Evolutionary conservation across 139 green algal species (phyloP).

Genomic region (Micromonas pusilla): DNA sequence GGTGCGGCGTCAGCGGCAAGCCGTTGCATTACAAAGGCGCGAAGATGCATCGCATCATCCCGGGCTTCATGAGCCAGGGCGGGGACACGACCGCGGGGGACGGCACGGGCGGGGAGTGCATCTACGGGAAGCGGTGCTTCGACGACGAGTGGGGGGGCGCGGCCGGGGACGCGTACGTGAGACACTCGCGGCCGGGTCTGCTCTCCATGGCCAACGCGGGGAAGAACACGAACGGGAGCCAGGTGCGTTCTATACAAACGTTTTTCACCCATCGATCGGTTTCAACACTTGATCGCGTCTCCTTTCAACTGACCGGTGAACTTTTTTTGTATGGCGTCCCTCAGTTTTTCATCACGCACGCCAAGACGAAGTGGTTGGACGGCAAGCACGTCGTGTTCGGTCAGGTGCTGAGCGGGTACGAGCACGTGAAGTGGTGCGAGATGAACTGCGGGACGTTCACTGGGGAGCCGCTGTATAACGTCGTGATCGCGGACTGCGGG

Average conservation of each 20-base stretch:
- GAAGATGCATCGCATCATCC: constrained; percentile 36
- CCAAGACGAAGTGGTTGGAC: constrained; percentile 63
- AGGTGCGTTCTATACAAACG: no score
- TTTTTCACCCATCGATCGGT: no score
- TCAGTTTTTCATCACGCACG: constrained; percentile 74
- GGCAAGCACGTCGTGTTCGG: constrained; percentile 88
- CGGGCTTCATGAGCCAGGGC: constrained; percentile 28
- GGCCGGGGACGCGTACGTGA: constrained; percentile 70
- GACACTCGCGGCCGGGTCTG: constrained; percentile 51
- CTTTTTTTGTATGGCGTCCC: no score
- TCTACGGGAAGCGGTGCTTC: constrained; percentile 46
- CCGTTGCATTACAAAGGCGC: constrained; percentile 35
- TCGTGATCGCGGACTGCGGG: background rate
- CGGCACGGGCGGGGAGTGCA: constrained; percentile 40
- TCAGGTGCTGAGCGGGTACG: constrained; percentile 86
- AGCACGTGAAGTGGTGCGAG: constrained; percentile 87
- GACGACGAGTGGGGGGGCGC: constrained; percentile 69
- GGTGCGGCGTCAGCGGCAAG: constrained; percentile 17
- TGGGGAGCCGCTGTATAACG: background rate
- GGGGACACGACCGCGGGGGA: constrained; percentile 31
- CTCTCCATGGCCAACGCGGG: constrained; percentile 72
- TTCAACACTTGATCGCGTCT: no score
- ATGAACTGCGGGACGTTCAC: background rate
- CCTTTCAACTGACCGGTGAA: no score
- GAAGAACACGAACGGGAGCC: constrained; percentile 62